Evolutionary conservation across 2,329 filamentous ascomycete species (phyloP), one percentile per base, ranked within the genome.

Genomic region (Phoma sp.): DNA sequence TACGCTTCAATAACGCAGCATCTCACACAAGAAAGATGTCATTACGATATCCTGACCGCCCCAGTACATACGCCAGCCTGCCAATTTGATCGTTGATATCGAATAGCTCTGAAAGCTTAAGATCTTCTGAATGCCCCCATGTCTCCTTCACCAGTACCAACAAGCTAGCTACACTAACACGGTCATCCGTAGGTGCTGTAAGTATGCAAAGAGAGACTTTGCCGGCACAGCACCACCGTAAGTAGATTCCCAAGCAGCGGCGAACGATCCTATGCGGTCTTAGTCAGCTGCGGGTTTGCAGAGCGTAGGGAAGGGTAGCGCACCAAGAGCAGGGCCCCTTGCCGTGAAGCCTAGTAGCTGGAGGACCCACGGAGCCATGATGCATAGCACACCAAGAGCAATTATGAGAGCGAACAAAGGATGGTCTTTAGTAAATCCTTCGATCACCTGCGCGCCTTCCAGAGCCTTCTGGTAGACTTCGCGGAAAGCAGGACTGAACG

Each of bases 171-270:
- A 38, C 17, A 22, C 17, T 22, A 22, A 21, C 63, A 60, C 67
- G 22, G 58, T 65, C 75, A 79, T 79, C 0, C 77, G 76, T 48
- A 80, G 55, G 8, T 73, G 63, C 69, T 80, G 76, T 19, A 80
- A 72, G 44, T 70, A 79, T 2, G 71, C 70, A 55, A 78, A 77
- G 13, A 80, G 57, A 1, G 76, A 76, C 0, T 66, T 68, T 46
- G 72, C 73, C 0, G 76, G 73, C 38, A 80, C 74, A 37, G 68
- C 70, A 2, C 75, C 76, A 3, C 61, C 64, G 60, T 78, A 79
- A 2, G 44, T 58, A 0, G 66, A 51, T 58, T 78, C 71, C 75
- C 76, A 80, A 55, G 48, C 58, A 1, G 77, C 71, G 8, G 77
- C 78, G 50, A 78, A 79, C 2, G 59, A 58, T 7, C 61, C 63